Evolutionary conservation across 1,284 basidiomycete species (phyloP), one percentile per base, ranked within the genome.

Genomic region (Phlebopus sp.): DNA sequence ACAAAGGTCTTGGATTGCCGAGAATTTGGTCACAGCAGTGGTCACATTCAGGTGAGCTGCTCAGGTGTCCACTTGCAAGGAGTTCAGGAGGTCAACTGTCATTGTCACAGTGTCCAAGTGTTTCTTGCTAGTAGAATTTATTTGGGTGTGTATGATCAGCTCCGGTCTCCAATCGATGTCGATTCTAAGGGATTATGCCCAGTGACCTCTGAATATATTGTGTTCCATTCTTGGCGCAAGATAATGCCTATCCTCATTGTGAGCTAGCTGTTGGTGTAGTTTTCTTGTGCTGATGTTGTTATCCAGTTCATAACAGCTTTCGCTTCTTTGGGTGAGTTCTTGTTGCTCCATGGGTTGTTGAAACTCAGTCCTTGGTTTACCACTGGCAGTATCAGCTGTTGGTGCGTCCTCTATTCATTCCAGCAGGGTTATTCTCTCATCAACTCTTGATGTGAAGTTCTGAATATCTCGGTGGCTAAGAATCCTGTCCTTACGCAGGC

Each of bases 71-170:
- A 5, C 13, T 35, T 35, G 2, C 4, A 9, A 35, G 5, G 32
- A 11, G 32, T 18, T 14, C 13, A 3, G 15, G 15, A 18, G 32
- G 2, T 15, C 9, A 14, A 31, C 25, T 5, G 40, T 8, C 13
- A 6, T 34, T 10, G 27, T 10, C 17, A 32, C 19, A 44, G 42
- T 9, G 23, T 30, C 6, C 42, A 44, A 25, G 18, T 44, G 9
- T 44, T 34, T 19, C 35, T 44, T 21, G 42, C 42, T 31, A 44
- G 31, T 31, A 13, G 42, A 18, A 44, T 44, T 21, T 44, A 34
- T n/a, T 31, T 44, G 32, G 32, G 42, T 44, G 14, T 11, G 18
- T 35, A 7, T 29, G 5, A 29, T 8, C 4, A 11, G 7, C 8
- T 29, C 27, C 2, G 9, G 9, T 29, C 8, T 29, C 27, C 2